These are phyloP conservation scores for Pythium grandisporangium DNA, from an alignment of 352 stramenopile species.

Conservation along the genomic window DNA sequence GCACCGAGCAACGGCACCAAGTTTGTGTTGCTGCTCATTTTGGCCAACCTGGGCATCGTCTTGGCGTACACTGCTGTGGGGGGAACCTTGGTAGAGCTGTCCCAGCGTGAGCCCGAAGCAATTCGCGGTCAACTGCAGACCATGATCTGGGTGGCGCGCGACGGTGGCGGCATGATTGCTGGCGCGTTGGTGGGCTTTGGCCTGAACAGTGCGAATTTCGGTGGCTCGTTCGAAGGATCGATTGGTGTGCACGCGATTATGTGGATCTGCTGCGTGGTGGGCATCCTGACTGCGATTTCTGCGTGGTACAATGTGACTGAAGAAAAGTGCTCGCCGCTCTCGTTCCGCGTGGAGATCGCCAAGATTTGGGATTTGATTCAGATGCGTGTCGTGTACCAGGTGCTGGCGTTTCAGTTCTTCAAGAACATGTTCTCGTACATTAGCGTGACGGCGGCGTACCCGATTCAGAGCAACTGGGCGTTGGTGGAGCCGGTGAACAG, in stretches of 20 bases:
- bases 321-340: conserved; percentile 7
- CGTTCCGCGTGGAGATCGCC: conserved; percentile 4
- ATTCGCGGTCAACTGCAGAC: conserved; percentile 20
- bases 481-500: conserved; percentile 21
- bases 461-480: conserved; percentile 18
- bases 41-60: conserved; percentile 50
- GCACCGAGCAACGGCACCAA: conserved; percentile 14
- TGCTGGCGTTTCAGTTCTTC: conserved; percentile 21
- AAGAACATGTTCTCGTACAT: conserved; percentile 20
- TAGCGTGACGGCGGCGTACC: conserved; percentile 12
- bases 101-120: conserved; percentile 18
- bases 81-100: conserved; percentile 26
- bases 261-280: conserved; percentile 10
- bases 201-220: conserved; percentile 19
- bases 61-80: conserved; percentile 38
- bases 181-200: conserved; percentile 18
- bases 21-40: conserved; percentile 33
- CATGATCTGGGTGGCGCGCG: conserved; percentile 15
- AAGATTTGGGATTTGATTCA: conserved; percentile 21
- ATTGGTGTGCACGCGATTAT: conserved; percentile 13
- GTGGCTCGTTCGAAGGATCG: conserved; percentile 10
- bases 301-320: conserved; percentile 17
- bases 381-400: conserved; percentile 17
- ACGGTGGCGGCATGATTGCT: conserved; percentile 9
- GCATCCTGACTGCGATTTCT: conserved; percentile 2